Percentiles rank a stretch among this genome's conserved stretches.
phyloP scores from a whole-genome alignment of 805 yeast genomes.

The Naumovozyma baii region DNA sequence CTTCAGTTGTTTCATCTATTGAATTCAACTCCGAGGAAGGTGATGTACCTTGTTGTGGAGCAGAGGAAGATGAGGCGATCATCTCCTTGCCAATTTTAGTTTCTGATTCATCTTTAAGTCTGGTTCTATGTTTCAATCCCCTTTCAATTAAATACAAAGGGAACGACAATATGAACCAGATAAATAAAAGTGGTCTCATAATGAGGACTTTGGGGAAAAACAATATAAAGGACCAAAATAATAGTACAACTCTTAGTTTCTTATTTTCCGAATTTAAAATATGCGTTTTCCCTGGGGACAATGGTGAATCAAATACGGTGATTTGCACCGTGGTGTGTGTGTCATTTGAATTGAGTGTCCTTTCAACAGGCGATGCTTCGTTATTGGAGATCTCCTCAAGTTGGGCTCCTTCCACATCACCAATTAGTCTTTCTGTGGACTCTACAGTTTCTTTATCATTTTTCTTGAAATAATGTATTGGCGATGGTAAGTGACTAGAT shows the following conservation, averaged over 20 bases:
- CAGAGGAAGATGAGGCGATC: not conserved
- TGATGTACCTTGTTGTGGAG: constrained; percentile 1
- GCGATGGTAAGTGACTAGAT: constrained; percentile 16
- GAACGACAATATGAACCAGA: constrained; percentile 45
- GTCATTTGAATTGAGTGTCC: too few relatives aligned
- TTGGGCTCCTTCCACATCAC: not conserved
- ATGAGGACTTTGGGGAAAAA: constrained; percentile 44
- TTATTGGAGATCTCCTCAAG: not conserved
- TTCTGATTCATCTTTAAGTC: constrained; percentile 1
- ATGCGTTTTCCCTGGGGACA: too few relatives aligned
- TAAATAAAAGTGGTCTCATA: constrained; percentile 40
- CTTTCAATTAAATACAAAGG: constrained; percentile 41
- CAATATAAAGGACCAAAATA: constrained; percentile 26
- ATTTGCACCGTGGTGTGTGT: too few relatives aligned
- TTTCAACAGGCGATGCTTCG: not conserved
- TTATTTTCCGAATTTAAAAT: too few relatives aligned
- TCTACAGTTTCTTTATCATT: constrained; percentile 1
- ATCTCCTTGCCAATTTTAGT: not conserved
- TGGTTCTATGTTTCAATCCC: constrained; percentile 14
- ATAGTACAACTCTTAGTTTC: not conserved
- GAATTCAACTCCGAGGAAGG: constrained; percentile 1
- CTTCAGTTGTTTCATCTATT: constrained; percentile 14
- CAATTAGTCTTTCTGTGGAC: not conserved
- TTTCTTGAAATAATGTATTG: constrained; percentile 4
- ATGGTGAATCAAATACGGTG: too few relatives aligned